phyloP scores from a whole-genome alignment of 208 protist species.

The Lotmaria passim region DNA sequence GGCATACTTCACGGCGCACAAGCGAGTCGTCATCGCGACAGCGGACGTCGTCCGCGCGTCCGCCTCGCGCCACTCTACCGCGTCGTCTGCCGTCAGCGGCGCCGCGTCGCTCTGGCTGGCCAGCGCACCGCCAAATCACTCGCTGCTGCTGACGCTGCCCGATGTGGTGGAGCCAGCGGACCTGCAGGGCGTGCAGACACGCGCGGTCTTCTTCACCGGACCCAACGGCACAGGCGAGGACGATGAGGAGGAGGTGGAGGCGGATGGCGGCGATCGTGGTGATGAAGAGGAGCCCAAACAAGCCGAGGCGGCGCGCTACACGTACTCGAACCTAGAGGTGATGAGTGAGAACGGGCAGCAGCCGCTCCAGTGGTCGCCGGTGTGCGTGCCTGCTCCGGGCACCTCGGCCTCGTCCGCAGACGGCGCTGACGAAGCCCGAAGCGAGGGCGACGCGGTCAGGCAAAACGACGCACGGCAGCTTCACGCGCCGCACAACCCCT shows the following conservation, averaged over 20 bases:
- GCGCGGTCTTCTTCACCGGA: constrained; percentile 71
- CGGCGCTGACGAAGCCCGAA: background rate
- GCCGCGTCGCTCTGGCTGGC: constrained; percentile 52
- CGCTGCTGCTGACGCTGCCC: constrained; percentile 76
- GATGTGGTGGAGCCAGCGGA: constrained; percentile 67
- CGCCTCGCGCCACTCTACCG: background rate
- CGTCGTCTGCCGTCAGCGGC: constrained; percentile 30
- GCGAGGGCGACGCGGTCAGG: background rate
- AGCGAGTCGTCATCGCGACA: constrained; percentile 63
- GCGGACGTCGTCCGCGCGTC: constrained; percentile 45
- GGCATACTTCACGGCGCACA: constrained; percentile 40
- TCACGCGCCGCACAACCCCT: background rate
- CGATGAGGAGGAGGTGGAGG: constrained; percentile 4
- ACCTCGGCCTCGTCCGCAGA: background rate
- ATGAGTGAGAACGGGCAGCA: constrained; percentile 12
- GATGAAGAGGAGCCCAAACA: background rate
- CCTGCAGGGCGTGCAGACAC: constrained; percentile 72
- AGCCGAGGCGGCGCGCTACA: constrained; percentile 1
- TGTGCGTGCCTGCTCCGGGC: constrained; percentile 16
- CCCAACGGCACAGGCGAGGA: constrained; percentile 16
- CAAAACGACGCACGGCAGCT: constrained; percentile 18
- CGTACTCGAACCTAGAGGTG: constrained; percentile 16
- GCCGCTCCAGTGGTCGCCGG: constrained; percentile 27
- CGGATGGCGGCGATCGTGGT: background rate
- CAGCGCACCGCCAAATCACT: constrained; percentile 4